phyloP scores from a whole-genome alignment of 805 yeast species.

The Schizosaccharomyces pombe region DNA sequence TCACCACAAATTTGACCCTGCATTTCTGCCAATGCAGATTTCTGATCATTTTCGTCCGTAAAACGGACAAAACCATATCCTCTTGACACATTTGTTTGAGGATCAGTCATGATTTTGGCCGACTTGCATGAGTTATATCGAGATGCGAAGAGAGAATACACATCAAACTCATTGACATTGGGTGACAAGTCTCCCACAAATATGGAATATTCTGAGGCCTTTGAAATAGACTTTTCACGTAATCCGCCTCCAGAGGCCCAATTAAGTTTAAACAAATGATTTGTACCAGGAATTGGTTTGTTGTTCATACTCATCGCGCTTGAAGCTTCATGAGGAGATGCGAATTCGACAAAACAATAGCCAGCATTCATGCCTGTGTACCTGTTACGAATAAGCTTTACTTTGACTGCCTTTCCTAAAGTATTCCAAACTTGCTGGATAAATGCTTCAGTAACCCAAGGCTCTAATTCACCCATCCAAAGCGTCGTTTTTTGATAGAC shows the following conservation, averaged over 20 bases:
- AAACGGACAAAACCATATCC: constrained; percentile 87
- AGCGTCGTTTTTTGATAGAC: constrained; percentile 1
- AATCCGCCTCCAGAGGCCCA: constrained; percentile 46
- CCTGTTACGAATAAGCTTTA: constrained; percentile 53
- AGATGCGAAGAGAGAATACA: constrained; percentile 42
- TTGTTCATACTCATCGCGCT: constrained; percentile 45
- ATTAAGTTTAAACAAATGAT: constrained; percentile 41
- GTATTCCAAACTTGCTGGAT: constrained; percentile 46
- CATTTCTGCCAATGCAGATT: constrained; percentile 55
- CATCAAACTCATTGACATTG: constrained; percentile 41
- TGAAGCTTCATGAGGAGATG: constrained; percentile 33
- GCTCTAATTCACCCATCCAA: constrained; percentile 67
- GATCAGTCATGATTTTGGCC: constrained; percentile 61
- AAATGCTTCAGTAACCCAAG: constrained; percentile 52
- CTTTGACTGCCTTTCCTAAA: constrained; percentile 38
- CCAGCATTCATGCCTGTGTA: constrained; percentile 33
- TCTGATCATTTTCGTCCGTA: constrained; percentile 37
- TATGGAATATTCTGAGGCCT: constrained; percentile 33
- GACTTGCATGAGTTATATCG: constrained; percentile 51
- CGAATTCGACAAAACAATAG: constrained; percentile 65
- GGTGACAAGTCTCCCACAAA: constrained; percentile 72
- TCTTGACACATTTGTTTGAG: constrained; percentile 40
- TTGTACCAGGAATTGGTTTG: constrained; percentile 36
- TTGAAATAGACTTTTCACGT: constrained; percentile 13
- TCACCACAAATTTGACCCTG: constrained; percentile 52